Conservation (phyloP, 2,329 filamentous ascomycete genomes). For the Parastagonospora avenae region DNA sequence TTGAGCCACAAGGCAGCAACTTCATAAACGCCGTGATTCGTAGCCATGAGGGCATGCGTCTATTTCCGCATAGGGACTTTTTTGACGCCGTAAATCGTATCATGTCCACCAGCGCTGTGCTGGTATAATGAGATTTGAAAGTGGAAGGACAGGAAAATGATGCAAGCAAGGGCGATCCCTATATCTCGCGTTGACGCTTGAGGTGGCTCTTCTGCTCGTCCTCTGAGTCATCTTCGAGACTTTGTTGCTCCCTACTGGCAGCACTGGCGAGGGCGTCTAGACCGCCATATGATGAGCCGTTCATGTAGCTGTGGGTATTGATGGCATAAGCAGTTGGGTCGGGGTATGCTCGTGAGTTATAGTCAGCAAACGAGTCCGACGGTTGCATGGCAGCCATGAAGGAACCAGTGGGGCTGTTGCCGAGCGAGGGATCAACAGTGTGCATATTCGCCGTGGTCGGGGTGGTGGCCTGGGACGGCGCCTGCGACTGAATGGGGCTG, state of each 20-base stretch:
- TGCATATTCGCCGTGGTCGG: constrained; percentile 2
- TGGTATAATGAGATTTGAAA: constrained; percentile 1
- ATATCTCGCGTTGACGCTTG: not conserved
- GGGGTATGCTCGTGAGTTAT: constrained; percentile 33
- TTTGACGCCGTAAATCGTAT: constrained; percentile 20
- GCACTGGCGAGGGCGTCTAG: constrained; percentile 47
- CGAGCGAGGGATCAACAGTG: constrained; percentile 36
- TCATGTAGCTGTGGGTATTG: constrained; percentile 24
- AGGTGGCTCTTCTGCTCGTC: not conserved
- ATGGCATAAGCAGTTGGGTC: constrained; percentile 36
- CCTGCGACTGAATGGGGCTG: constrained; percentile 36
- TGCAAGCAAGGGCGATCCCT: not conserved
- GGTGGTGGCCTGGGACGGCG: constrained; percentile 17
- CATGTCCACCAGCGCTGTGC: constrained; percentile 18
- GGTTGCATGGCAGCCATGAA: constrained; percentile 37
- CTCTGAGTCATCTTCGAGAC: constrained; percentile 27
- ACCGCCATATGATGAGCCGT: constrained; percentile 37
- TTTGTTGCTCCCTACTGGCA: constrained; percentile 45
- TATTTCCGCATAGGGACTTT: constrained; percentile 36
- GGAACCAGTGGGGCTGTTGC: constrained; percentile 33
- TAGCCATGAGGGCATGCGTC: constrained; percentile 51
- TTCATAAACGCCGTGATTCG: constrained; percentile 26
- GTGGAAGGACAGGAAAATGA: constrained; percentile 4
- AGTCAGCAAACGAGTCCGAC: constrained; percentile 28
- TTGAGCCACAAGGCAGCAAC: constrained; percentile 9